Evolutionary conservation across 495 filamentous ascomycete species (phyloP), one percentile per base, ranked within the genome.

Genomic region (Penicillium cinerascens): DNA sequence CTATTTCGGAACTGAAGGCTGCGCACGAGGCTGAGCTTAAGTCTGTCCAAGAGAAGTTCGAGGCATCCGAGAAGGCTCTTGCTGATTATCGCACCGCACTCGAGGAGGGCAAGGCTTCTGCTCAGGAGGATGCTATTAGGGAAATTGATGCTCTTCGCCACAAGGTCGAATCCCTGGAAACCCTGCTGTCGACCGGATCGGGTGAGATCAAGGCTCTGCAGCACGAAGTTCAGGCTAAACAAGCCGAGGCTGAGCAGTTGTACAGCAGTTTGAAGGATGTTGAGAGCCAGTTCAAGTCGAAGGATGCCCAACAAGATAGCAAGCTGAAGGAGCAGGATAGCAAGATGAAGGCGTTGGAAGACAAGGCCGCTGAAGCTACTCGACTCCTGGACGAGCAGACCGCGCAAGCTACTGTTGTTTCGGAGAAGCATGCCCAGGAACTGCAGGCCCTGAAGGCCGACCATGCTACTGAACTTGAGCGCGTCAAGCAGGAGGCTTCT

Each of bases 91-190:
- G 64, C 36, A 63, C 65, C n/a, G 62, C 62, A n/a, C 26, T 68
- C 11, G 72, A 77, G n/a, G 68, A 75, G 10, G 62, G 65, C 10
- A 64, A 61, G 21, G 64, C 53, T 18, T 62, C 67, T 21, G 71
- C 71, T 13, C 66, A 71, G 42, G 64, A 67, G 22, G 60, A 62
- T 44, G 74, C 74, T 8, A 48, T 64, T 17, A 66, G 73, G 23
- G 73, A 76, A 46, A 74, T 77, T 41, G 69, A 77, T 36, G 54
- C 65, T 39, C 66, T 77, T 23, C 67, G 66, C 47, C 68, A 70
- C 42, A 75, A 71, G 55, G 66, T 75, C 25, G 66, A 60, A 25
- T 56, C 60, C 3, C 62, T 78, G 42, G 74, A 77, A 44, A 58
- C 68, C 6, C 65, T 72, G 25, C 55, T 74, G 40, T 61, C 70